Conservation (phyloP, 2,329 filamentous ascomycete species). For the Lasiodiplodia sp. region DNA sequence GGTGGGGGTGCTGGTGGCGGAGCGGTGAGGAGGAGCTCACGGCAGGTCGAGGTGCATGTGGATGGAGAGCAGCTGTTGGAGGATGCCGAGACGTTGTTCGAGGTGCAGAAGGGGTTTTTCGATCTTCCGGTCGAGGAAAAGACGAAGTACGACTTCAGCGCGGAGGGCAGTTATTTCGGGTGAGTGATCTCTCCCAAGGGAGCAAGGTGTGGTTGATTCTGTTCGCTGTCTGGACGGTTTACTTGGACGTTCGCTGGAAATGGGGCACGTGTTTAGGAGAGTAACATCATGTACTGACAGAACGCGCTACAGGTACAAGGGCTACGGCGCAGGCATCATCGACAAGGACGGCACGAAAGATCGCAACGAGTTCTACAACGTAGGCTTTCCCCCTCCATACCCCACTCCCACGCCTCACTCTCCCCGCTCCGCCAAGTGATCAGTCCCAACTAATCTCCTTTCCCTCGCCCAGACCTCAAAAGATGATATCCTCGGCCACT, state of each 20-base stretch:
- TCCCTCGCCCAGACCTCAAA: slow-evolving; percentile 52
- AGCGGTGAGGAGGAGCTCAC: slow-evolving; percentile 6
- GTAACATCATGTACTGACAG: background rate
- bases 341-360: slow-evolving; percentile 59
- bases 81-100: slow-evolving; percentile 47
- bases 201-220: background rate
- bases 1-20: background rate
- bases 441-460: background rate
- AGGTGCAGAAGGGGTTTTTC: slow-evolving; percentile 56
- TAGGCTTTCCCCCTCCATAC: slow-evolving; percentile 37
- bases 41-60: slow-evolving; percentile 30
- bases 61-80: slow-evolving; percentile 51
- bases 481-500: slow-evolving; percentile 57
- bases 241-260: background rate
- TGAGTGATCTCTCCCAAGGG: background rate
- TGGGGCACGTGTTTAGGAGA: background rate
- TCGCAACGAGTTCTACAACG: slow-evolving; percentile 64
- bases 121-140: slow-evolving; percentile 60
- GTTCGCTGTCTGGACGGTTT: background rate
- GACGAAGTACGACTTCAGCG: slow-evolving; percentile 61
- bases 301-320: slow-evolving; percentile 44
- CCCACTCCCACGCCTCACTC: background rate
- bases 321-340: slow-evolving; percentile 54
- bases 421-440: background rate
- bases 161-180: slow-evolving; percentile 60